Evolutionary conservation across 2,329 filamentous ascomycete species (phyloP), one percentile per base, ranked within the genome.

Genomic region (Alternaria panax): DNA sequence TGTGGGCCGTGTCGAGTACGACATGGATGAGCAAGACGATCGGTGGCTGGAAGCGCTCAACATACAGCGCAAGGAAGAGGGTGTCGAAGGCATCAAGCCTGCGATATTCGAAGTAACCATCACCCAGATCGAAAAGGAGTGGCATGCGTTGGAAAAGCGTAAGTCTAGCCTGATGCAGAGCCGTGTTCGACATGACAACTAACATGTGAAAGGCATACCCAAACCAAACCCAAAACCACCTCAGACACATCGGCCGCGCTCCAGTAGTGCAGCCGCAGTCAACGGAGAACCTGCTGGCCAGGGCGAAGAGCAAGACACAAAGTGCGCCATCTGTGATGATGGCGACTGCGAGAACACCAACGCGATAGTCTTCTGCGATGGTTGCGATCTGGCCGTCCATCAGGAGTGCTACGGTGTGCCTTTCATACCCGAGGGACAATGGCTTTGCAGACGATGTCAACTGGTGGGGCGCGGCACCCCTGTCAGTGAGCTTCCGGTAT

Each of bases 301-400:
- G 27, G 92, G 92, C 20, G 95, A 98, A 79, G 94, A 98, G 78
- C 93, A 95, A 69, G 95, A 99, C 78, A 97, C 91, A 69, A 98
- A 97, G 78, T 99, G 95, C 75, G 93, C 92, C 22, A 96, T 99
- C 58, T 99, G 95, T 76, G 95, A 99, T 75, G 95, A 99, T 73
- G 95, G 95, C n/a, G 95, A 99, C 75, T 99, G 95, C 74, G 95
- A 99, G 80, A 99, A 99, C 78, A 96, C 95, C 22, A 99, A 99
- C 74, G 95, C 95, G 1, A 99, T 99, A 72, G 95, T 99, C 22
- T 99, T 99, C 75, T 99, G 95, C 76, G 95, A 99, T 75, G 95
- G 95, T 3, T 99, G 95, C 79, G 96, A 99, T 79, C 83, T 99
- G 51, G 95, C 95, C 4, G 95, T 99, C 9, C 95, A 99, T 78